Evolutionary conservation across 73 alveolate species (phyloP).

Genomic region (Paramecium bursaria): DNA sequence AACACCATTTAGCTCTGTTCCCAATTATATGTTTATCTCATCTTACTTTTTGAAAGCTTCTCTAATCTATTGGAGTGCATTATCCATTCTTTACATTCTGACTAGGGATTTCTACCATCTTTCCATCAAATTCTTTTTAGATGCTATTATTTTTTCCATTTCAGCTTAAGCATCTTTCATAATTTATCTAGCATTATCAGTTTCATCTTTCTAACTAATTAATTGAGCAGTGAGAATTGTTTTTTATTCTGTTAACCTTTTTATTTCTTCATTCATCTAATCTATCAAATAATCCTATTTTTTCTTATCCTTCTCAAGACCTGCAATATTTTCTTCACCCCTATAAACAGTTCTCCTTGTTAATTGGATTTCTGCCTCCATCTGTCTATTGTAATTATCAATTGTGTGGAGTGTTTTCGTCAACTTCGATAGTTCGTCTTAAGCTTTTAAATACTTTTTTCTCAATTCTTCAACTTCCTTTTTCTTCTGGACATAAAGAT

Average conservation of each 20-base stretch:
- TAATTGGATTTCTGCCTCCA: conserved; percentile 93
- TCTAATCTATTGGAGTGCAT: conserved; percentile 78
- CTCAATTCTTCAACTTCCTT: conserved; percentile 87
- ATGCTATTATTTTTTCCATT: conserved; percentile 84
- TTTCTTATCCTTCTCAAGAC: conserved; percentile 87
- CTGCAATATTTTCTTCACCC: conserved; percentile 94
- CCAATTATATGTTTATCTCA: conserved; percentile 69
- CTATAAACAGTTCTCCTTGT: conserved; percentile 93
- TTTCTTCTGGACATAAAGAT: conserved; percentile 79
- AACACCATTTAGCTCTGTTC: conserved; percentile 74
- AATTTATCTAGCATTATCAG: conserved; percentile 90
- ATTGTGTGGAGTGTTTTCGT: conserved; percentile 91
- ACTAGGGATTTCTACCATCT: conserved; percentile 84
- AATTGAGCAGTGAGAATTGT: conserved; percentile 82
- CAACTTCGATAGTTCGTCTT: conserved; percentile 88
- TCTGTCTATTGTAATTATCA: conserved; percentile 94
- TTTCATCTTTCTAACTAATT: conserved; percentile 83
- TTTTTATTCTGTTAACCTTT: conserved; percentile 83
- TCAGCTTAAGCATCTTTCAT: conserved; percentile 92
- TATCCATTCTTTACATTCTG: conserved; percentile 84
- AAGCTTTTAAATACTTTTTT: conserved; percentile 82
- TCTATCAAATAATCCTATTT: conserved; percentile 87
- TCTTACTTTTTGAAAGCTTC: conserved; percentile 79
- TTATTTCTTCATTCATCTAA: conserved; percentile 89
- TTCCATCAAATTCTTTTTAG: conserved; percentile 84